Evolutionary conservation across 441 rosid species (phyloP).

Genomic region (Pelargonium fulgidum): DNA sequence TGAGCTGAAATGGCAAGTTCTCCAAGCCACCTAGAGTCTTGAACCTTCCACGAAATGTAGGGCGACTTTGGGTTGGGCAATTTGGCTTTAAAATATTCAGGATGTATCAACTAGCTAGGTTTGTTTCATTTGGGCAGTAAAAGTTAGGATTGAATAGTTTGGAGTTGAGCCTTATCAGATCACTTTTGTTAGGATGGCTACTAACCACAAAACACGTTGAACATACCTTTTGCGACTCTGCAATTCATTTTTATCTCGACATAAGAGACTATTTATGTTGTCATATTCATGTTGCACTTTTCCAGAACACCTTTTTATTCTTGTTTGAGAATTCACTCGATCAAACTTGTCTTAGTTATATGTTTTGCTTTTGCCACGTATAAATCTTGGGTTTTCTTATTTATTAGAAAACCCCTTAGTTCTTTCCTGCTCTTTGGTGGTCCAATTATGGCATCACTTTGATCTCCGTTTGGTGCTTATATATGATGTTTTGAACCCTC

Average conservation of each 20-base stretch:
- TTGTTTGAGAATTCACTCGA: not conserved
- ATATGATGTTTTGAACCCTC: not conserved
- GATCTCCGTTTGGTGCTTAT: not conserved
- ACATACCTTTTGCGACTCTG: no score
- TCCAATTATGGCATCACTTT: not conserved
- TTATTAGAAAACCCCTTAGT: not conserved
- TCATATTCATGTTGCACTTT: no score
- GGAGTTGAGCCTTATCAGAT: not conserved
- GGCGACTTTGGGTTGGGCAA: no score
- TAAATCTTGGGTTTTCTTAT: not conserved
- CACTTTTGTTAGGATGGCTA: not conserved
- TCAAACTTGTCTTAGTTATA: not conserved
- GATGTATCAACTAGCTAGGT: no score
- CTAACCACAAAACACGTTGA: not conserved
- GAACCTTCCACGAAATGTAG: no score
- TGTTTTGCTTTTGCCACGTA: not conserved
- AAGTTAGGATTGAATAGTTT: not conserved
- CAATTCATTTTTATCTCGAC: no score
- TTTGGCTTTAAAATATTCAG: no score
- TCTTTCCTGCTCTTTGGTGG: not conserved
- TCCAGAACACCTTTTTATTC: not conserved
- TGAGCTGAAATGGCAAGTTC: no score
- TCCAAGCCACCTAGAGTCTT: no score
- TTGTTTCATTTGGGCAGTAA: no score
- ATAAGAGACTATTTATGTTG: no score